Evolutionary conservation across 1,139 yeast genomes (phyloP).

Genomic region (Debaryomyces coudertii): DNA sequence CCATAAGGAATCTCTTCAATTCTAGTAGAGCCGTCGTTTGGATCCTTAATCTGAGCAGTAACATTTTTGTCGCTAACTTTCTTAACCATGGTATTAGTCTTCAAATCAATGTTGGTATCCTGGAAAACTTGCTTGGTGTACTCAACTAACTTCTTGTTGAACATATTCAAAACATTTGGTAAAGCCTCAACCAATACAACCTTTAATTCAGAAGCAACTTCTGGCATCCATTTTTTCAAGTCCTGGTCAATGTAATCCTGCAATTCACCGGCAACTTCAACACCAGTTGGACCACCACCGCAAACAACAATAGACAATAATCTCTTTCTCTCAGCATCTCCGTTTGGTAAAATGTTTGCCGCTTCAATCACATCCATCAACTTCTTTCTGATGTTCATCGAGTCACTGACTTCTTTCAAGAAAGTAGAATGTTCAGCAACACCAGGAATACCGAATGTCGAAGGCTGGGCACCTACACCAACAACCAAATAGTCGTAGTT

Average conservation of each 20-base stretch:
- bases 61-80: conserved; percentile 72
- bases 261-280: conserved; percentile 92
- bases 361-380: conserved; percentile 82
- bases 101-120: conserved; percentile 76
- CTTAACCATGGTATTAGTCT: conserved; percentile 86
- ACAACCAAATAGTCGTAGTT: conserved; percentile 80
- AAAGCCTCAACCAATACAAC: conserved; percentile 88
- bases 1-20: conserved; percentile 78
- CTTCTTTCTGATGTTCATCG: conserved; percentile 73
- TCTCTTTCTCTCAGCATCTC: conserved; percentile 78
- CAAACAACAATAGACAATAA: conserved; percentile 83
- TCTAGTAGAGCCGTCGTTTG: conserved; percentile 61
- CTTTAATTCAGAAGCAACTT: conserved; percentile 74
- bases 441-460: conserved; percentile 93
- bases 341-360: conserved; percentile 74
- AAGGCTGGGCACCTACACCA: conserved; percentile 92
- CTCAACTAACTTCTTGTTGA: conserved; percentile 79
- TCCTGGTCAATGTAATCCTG: conserved; percentile 95
- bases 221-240: conserved; percentile 86
- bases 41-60: conserved; percentile 69
- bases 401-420: conserved; percentile 84
- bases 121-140: conserved; percentile 83
- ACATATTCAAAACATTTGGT: conserved; percentile 87
- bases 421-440: conserved; percentile 85
- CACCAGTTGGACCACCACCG: conserved; percentile 98